Evolutionary conservation across 495 filamentous ascomycete genomes (phyloP), one percentile per base, ranked within the genome.

Genomic region (Ramalina intermedia): DNA sequence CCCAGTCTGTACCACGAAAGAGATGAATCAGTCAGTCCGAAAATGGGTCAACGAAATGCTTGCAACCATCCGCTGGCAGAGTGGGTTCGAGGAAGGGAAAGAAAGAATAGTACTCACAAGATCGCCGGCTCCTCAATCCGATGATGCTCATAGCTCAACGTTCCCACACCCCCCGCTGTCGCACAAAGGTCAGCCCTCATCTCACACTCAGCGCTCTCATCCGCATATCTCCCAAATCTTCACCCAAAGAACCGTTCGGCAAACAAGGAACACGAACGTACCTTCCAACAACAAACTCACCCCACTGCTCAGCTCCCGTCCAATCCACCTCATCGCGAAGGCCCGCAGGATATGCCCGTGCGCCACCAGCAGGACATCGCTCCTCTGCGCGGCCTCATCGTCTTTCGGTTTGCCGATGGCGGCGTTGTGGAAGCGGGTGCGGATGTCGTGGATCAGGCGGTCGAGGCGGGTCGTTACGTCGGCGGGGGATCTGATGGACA

Each of bases 341-440:
- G 87, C 87, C 23, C 89, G 73, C 27, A 94, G 69, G 26, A 94
- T 87, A 62, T 94, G 89, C 0, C 89, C 89, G 57, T 96, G 89
- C 4, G 84, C 79, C 21, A 87, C 80, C 18, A 87, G 49, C 1
- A 87, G 60, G 1, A 86, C 73, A 59, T 87, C 82, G 0, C 69
- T 61, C 13, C 46, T 49, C n/a, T 70, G 69, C 46, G 67, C 63
- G 16, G 64, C 58, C 46, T 67, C 63, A 16, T 65, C 58, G 27
- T 70, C 73, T 16, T 63, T 65, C 50, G 59, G 45, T n/a, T 64
- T 47, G 4, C 52, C 51, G 11, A 75, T 52, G 6, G 50, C 52
- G 8, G 41, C 53, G 0, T 58, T 48, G 53, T 78, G 74, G 75
- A 65, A 78, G 68, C 64, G 73, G 54, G 52, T 56, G 33, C 75